A percentile compares a stretch with the other conserved stretches of the same genome.
These are phyloP conservation scores for Fusarium floridanum DNA, from an alignment of 2,329 filamentous ascomycete genomes.

Conservation along the genomic window DNA sequence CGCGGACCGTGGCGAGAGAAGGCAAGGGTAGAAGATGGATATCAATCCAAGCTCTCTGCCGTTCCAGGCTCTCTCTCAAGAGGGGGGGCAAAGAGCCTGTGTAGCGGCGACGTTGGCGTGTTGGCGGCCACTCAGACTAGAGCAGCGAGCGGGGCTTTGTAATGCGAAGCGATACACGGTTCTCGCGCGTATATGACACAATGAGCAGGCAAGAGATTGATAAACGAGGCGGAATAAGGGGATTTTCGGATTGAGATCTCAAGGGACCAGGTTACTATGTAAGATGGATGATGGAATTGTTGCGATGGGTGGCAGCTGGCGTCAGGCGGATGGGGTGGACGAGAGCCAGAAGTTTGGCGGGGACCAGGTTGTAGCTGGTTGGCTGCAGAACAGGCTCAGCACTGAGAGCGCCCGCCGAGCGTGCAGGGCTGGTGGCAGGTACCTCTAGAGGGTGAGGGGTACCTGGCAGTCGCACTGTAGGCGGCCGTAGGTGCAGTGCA, in stretches of 20 bases:
- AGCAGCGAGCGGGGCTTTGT: constrained; percentile 27
- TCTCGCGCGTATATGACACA: constrained; percentile 22
- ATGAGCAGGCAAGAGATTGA: constrained; percentile 10
- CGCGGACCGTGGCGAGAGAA: constrained; percentile 21
- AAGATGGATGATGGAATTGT: constrained; percentile 45
- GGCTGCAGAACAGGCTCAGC: constrained; percentile 20
- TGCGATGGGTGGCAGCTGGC: constrained; percentile 28
- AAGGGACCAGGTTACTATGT: constrained; percentile 36
- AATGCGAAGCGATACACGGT: constrained; percentile 4
- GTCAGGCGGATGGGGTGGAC: constrained; percentile 37
- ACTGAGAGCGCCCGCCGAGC: constrained; percentile 2
- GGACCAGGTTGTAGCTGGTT: constrained; percentile 12
- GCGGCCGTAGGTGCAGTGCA: not conserved
- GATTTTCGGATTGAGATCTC: constrained; percentile 39
- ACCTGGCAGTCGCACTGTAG: constrained; percentile 12
- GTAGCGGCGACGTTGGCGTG: constrained; percentile 40
- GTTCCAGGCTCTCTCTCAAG: constrained; percentile 42
- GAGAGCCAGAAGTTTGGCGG: constrained; percentile 17
- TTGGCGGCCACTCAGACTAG: constrained; percentile 22
- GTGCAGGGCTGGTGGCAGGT: constrained; percentile 4
- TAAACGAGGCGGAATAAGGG: constrained; percentile 17
- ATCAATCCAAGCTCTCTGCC: constrained; percentile 45
- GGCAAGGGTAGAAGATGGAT: constrained; percentile 19
- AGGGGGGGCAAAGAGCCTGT: constrained; percentile 45
- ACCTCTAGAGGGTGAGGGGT: constrained; percentile 6